Base-by-base conservation (phyloP, 176 grass and related monocot species). In the Oryza meridionalis region DNA sequence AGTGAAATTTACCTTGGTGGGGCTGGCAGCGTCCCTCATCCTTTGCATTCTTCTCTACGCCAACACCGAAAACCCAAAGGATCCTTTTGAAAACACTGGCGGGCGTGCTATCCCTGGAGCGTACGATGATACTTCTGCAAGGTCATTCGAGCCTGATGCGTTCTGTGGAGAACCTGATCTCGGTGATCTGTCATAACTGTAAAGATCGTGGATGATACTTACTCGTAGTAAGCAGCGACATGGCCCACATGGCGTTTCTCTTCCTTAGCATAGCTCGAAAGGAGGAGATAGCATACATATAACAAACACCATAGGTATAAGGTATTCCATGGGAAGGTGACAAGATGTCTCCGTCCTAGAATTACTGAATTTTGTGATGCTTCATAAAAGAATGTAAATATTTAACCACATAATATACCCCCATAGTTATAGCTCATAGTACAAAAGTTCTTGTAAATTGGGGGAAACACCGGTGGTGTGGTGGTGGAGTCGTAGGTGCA, bases 131-230 rank as follows among this genome's bases (percentile, higher is more conserved):
- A 16, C 65, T 3, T 82, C 93, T 15, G 96, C 93, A 67, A 93
- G 93, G 77, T 95, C 91, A 63, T 98, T 95, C 70, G 96, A 95
- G 77, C 93, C 89, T 61, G 96, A 95, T 70, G 96, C 89, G 2
- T 98, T 98, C 83, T 92, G 96, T 55, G 96, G 96, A 16, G 89
- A 93, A 75, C 86, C 93, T 69, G 85, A 95, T 46, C 70, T 83
- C 10, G 53, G 40, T 21, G 70, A 74, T 87, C 83, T 88, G 17
- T 87, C 95, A 17, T 94, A 74, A 64, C 61, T 33, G 6, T 5
- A 26, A 14, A 51, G 32, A 14, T 13, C 4, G 14, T 44, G 22
- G 6, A 64, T 21, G 25, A 17, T 65, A 26, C 38, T 7, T 38
- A 38, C 37, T 38, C 6, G 37, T 7, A 6, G 37, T 38, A 38